These are phyloP conservation scores for Alternaria brassicae DNA, from an alignment of 2,329 filamentous ascomycete genomes.

Conservation along the genomic window DNA sequence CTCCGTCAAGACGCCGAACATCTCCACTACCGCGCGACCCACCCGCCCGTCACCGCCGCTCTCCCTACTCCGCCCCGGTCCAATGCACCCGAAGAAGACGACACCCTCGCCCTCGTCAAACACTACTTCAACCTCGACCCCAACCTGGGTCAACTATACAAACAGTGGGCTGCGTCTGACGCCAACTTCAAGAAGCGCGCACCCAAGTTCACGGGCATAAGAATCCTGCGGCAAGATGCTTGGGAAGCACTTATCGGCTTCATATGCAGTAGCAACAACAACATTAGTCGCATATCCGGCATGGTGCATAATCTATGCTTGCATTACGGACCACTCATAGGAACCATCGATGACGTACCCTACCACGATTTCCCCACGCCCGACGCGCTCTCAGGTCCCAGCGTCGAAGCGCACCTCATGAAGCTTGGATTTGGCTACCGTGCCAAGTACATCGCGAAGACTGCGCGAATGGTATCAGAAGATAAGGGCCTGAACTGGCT, in stretches of 20 bases:
- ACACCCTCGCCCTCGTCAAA: slow-evolving; percentile 76
- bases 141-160: slow-evolving; percentile 78
- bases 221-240: slow-evolving; percentile 91
- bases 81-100: slow-evolving; percentile 60
- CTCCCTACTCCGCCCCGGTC: slow-evolving; percentile 51
- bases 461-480: slow-evolving; percentile 76
- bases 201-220: slow-evolving; percentile 84
- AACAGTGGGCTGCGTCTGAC: slow-evolving; percentile 85
- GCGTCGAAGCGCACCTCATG: slow-evolving; percentile 82
- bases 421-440: slow-evolving; percentile 92
- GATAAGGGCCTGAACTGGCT: slow-evolving; percentile 76
- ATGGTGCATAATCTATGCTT: slow-evolving; percentile 94
- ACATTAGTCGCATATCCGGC: slow-evolving; percentile 91
- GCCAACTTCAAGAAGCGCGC: slow-evolving; percentile 89
- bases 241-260: slow-evolving; percentile 95
- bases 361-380: slow-evolving; percentile 91
- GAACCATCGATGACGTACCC: slow-evolving; percentile 69
- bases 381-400: slow-evolving; percentile 70
- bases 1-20: slow-evolving; percentile 80
- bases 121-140: slow-evolving; percentile 88
- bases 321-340: slow-evolving; percentile 82
- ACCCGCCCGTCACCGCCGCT: slow-evolving; percentile 46
- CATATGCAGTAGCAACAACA: slow-evolving; percentile 99
- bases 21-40: slow-evolving; percentile 81
- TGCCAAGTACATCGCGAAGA: slow-evolving; percentile 89